Evolutionary conservation across 1,284 basidiomycete species (phyloP).

Genomic region (Laetiporus sulphureus): DNA sequence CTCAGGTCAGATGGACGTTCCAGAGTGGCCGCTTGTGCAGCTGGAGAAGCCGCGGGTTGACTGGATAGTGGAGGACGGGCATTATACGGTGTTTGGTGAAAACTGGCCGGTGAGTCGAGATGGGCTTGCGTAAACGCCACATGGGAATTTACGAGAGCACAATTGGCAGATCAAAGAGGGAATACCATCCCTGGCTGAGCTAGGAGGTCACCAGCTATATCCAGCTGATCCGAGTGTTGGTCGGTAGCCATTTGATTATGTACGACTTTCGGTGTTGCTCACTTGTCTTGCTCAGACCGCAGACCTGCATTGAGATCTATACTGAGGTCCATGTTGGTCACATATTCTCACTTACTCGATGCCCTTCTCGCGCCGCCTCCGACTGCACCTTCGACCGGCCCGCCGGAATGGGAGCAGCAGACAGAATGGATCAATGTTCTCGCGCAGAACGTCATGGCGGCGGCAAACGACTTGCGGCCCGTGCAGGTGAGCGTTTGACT

Average conservation of each 20-base stretch:
- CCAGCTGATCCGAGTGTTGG: conserved; percentile 61
- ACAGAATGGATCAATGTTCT: conserved; percentile 71
- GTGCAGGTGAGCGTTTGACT: conserved; percentile 47
- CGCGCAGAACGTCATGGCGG: conserved; percentile 76
- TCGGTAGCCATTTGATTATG: conserved; percentile 26
- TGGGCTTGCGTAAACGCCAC: not conserved
- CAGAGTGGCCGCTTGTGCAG: conserved; percentile 62
- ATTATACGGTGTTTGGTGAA: conserved; percentile 74
- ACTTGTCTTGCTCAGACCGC: conserved; percentile 44
- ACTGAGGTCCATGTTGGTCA: conserved; percentile 61
- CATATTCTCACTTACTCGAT: conserved; percentile 60
- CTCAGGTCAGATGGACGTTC: conserved; percentile 60
- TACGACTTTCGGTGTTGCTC: too few relatives aligned
- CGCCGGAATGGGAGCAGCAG: conserved; percentile 63
- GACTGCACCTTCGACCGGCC: conserved; percentile 32
- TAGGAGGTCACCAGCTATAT: conserved; percentile 68
- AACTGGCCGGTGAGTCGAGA: conserved; percentile 68
- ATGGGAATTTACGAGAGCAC: conserved; percentile 6
- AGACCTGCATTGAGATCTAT: conserved; percentile 63
- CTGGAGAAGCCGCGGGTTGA: conserved; percentile 78
- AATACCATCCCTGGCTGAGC: conserved; percentile 64
- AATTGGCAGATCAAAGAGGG: conserved; percentile 59
- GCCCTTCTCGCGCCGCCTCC: conserved; percentile 60
- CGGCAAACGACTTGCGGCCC: conserved; percentile 75
- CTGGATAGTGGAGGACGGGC: conserved; percentile 69